Conservation (phyloP, 306 rosid species). For the Hippophae gyantsensis region DNA sequence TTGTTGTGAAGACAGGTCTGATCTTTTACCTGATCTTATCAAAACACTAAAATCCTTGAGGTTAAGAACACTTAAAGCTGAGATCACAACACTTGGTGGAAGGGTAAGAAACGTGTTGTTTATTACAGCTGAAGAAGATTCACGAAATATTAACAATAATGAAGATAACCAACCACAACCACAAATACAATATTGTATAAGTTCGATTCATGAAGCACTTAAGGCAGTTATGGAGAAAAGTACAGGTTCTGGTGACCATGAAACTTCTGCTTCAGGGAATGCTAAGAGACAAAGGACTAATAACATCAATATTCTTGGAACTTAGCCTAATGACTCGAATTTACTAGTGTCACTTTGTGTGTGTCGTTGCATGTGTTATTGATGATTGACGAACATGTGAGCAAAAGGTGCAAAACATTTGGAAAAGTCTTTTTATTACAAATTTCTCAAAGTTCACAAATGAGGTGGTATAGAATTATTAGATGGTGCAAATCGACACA, state of each 20-base stretch:
- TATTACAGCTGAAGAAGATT: slow-evolving; percentile 54
- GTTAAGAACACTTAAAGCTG: slow-evolving; percentile 68
- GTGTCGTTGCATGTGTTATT: neutral
- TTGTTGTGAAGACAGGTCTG: slow-evolving; percentile 82
- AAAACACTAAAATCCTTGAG: slow-evolving; percentile 54
- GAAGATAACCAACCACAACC: slow-evolving; percentile 24
- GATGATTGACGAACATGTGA: too few species aligned
- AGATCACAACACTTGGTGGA: slow-evolving; percentile 69
- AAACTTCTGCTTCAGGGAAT: slow-evolving; percentile 51
- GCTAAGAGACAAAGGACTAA: slow-evolving; percentile 79
- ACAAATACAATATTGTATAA: slow-evolving; percentile 42
- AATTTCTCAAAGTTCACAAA: too few species aligned
- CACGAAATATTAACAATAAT: slow-evolving; percentile 6
- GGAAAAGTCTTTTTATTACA: too few species aligned
- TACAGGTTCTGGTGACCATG: slow-evolving; percentile 21
- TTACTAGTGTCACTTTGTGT: neutral
- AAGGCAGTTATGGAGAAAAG: slow-evolving; percentile 74
- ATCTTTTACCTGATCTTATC: slow-evolving; percentile 73
- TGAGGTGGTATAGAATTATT: too few species aligned
- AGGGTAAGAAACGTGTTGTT: slow-evolving; percentile 73
- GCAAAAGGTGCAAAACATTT: too few species aligned
- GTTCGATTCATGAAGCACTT: slow-evolving; percentile 76
- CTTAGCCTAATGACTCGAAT: slow-evolving; percentile 23
- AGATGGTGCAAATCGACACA: too few species aligned
- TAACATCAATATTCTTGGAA: slow-evolving; percentile 47